Conservation (phyloP, 2,329 filamentous ascomycete genomes). For the Dryadomyces quercus-mongolicae region DNA sequence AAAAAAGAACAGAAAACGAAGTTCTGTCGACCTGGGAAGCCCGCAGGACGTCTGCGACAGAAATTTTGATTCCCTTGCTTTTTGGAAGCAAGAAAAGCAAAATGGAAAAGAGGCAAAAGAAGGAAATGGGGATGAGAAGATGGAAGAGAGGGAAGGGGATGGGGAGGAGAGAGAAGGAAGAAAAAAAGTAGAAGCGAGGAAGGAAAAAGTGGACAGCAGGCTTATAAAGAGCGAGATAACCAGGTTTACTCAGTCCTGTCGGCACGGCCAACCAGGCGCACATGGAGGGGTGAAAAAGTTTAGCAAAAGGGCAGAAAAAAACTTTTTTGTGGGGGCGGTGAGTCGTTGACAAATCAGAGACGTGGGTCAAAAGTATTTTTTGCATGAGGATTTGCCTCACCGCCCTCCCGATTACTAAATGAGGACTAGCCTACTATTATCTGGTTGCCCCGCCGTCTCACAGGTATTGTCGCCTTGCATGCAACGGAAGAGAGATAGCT, state of each 20-base stretch:
- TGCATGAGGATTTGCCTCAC: conserved; percentile 10
- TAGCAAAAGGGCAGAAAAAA: conserved; percentile 11
- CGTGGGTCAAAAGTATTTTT: not conserved
- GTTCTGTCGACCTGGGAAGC: conserved; percentile 8
- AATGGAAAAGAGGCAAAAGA: not conserved
- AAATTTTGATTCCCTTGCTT: conserved; percentile 9
- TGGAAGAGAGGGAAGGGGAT: conserved; percentile 4
- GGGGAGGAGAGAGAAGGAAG: not conserved
- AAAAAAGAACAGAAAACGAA: conserved; percentile 2
- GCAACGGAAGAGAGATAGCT: too few species aligned
- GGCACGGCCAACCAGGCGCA: not conserved
- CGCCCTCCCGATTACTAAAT: conserved; percentile 11
- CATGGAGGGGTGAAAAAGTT: conserved; percentile 3
- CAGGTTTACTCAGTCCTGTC: not conserved
- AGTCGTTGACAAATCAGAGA: not conserved
- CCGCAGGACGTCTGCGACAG: conserved; percentile 8
- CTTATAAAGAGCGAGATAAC: conserved; percentile 1
- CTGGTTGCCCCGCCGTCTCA: not conserved
- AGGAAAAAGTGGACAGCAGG: conserved; percentile 2
- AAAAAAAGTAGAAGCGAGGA: not conserved
- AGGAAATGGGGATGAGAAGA: conserved; percentile 1
- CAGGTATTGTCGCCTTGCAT: not conserved
- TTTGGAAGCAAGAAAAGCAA: conserved; percentile 4
- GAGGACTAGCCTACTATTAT: conserved; percentile 4
- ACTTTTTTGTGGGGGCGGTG: conserved; percentile 11